phyloP scores from a whole-genome alignment of 805 yeast genomes.

The Metschnikowia amazonensis region DNA sequence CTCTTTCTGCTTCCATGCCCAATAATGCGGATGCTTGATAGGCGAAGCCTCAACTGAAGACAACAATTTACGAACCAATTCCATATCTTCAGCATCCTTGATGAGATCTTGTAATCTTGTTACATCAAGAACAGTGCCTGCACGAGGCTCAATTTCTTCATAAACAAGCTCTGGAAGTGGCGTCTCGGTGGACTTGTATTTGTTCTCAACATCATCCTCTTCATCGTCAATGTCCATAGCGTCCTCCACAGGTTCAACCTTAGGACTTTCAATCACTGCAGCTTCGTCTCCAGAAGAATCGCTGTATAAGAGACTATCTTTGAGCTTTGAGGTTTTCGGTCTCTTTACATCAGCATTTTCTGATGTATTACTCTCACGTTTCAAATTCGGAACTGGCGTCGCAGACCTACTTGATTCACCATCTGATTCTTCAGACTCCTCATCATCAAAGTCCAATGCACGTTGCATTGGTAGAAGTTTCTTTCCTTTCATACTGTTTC shows the following conservation, averaged over 20 bases:
- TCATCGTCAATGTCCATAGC: conserved; percentile 17
- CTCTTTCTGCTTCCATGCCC: conserved; percentile 63
- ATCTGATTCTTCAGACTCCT: conserved; percentile 30
- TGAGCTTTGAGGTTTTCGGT: conserved; percentile 23
- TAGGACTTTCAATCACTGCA: neutral
- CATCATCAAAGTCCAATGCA: conserved; percentile 46
- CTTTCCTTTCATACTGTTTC: conserved; percentile 23
- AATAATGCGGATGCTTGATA: conserved; percentile 44
- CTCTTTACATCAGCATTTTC: conserved; percentile 20
- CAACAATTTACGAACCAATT: conserved; percentile 47
- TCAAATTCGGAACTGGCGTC: conserved; percentile 30
- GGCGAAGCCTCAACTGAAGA: conserved; percentile 18
- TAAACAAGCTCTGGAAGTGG: conserved; percentile 55
- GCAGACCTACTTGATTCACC: conserved; percentile 36
- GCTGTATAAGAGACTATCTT: conserved; percentile 29
- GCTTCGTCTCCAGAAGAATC: conserved; percentile 27
- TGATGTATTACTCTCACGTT: conserved; percentile 27
- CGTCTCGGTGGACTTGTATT: conserved; percentile 48
- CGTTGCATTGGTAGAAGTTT: conserved; percentile 50
- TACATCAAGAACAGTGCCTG: conserved; percentile 36
- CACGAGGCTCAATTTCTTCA: conserved; percentile 35
- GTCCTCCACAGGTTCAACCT: conserved; percentile 19
- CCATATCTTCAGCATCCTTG: conserved; percentile 73
- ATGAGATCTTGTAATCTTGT: conserved; percentile 49
- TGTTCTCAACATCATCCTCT: conserved; percentile 26